Evolutionary conservation across 2,329 filamentous ascomycete species (phyloP), one percentile per base, ranked within the genome.

Genomic region (Cryoendolithus antarcticus): DNA sequence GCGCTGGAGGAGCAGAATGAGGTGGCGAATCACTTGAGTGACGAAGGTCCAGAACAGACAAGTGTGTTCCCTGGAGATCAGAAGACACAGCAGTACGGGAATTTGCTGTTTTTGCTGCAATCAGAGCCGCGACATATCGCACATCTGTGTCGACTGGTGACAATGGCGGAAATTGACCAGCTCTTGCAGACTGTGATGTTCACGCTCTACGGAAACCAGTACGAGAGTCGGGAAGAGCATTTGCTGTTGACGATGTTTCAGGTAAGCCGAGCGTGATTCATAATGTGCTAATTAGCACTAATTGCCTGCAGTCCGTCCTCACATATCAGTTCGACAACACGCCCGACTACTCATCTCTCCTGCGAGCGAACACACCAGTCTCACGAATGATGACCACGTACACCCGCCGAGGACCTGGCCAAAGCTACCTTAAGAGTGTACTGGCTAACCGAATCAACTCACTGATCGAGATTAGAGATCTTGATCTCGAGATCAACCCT

Each of bases 301-400:
- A 51, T 35, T 40, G 52, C 10, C 43, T 44, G 13, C 53, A 96
- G 79, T 98, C 91, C 45, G 91, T 98, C 43, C 71, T 98, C 47
- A 98, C 91, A 10, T 95, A 91, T 60, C 91, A 98, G 62, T 98
- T 98, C 65, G 91, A 98, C 58, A 89, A 93, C 51, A 98, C 91
- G 2, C 85, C 89, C 37, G 91, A 98, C 65, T 98, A 96, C 60
- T 96, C 89, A 19, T 96, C 91, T 30, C 74, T 98, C 12, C 72
- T 98, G 36, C 84, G 91, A 55, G 89, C 93, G 45, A 98, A 98
- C 57, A 98, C 91, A 1, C 91, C 91, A 2, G 91, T 98, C 30
- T 98, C 91, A 40, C 83, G 91, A 51, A 98, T 98, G 91, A 98
- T 98, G 91, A 98, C 91, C 27, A 98, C 91, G 9, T 98, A 98